A percentile compares a stretch with the other conserved stretches of the same genome.
Evolutionary conservation across 306 rosid species (phyloP).

Genomic region (Albizia julibrissin): DNA sequence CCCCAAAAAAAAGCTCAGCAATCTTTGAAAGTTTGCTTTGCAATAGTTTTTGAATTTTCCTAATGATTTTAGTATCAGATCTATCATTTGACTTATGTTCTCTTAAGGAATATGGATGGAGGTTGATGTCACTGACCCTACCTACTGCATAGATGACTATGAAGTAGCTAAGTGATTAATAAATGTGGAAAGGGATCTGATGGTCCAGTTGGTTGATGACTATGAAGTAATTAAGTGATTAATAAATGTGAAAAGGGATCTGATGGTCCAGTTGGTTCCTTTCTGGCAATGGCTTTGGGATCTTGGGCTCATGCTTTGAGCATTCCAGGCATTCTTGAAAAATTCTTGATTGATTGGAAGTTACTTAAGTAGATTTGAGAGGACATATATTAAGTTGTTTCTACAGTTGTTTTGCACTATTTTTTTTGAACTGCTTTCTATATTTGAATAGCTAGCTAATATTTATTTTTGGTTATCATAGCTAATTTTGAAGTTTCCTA

Average conservation of each 20-base stretch:
- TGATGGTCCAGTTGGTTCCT: slow-evolving; percentile 22
- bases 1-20: too few relatives aligned
- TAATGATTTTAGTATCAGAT: slow-evolving; percentile 11
- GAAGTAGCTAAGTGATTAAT: not conserved
- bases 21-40: not conserved
- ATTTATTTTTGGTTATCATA: slow-evolving; percentile 25
- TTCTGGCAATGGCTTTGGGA: slow-evolving; percentile 11
- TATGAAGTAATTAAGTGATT: too few relatives aligned
- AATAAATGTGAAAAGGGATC: not conserved
- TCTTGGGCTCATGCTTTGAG: slow-evolving; percentile 13
- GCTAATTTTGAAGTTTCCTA: slow-evolving; percentile 10
- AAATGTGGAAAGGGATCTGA: too few relatives aligned
- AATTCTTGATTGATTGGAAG: slow-evolving; percentile 14
- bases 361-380: slow-evolving; percentile 8
- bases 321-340: slow-evolving; percentile 12
- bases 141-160: slow-evolving; percentile 5
- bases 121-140: not conserved
- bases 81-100: not conserved
- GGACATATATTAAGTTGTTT: not conserved
- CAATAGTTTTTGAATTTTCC: slow-evolving; percentile 4
- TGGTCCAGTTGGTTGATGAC: too few relatives aligned
- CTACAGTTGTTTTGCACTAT: slow-evolving; percentile 3
- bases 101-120: slow-evolving; percentile 4
- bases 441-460: slow-evolving; percentile 21
- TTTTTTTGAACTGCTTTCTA: slow-evolving; percentile 15